These are phyloP conservation scores for Fistulifera solaris DNA, from an alignment of 108 stramenopile species.

Conservation along the genomic window DNA sequence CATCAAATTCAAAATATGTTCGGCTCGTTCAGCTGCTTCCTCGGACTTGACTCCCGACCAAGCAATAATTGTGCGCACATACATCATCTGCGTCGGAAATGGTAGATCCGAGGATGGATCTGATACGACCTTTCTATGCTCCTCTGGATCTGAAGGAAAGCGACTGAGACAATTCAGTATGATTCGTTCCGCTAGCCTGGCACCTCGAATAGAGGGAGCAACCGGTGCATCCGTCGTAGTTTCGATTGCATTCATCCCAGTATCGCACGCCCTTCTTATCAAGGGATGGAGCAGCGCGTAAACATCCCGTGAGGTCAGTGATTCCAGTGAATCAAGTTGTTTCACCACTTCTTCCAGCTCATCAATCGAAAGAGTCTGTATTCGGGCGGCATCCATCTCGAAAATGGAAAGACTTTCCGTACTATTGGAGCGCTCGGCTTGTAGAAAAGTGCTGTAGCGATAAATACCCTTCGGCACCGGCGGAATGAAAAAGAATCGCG, in stretches of 20 bases:
- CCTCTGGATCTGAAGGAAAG: neutral
- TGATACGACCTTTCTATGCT: neutral
- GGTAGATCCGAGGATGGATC: neutral
- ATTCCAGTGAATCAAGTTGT: neutral
- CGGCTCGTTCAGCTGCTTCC: constrained; percentile 1
- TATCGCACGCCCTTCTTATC: neutral
- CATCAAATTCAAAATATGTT: constrained; percentile 1
- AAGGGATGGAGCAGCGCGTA: neutral
- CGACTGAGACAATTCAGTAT: constrained; percentile 5
- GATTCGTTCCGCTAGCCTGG: constrained; percentile 1
- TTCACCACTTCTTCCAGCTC: neutral
- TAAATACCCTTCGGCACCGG: too few relatives aligned
- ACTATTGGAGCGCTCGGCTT: too few relatives aligned
- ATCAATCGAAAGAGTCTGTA: too few relatives aligned
- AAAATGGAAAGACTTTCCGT: too few relatives aligned
- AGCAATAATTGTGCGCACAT: constrained; percentile 1
- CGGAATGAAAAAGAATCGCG: too few relatives aligned
- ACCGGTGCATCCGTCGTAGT: neutral
- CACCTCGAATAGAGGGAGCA: neutral
- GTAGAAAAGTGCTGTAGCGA: too few relatives aligned
- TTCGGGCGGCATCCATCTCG: too few relatives aligned
- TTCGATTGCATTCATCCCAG: neutral
- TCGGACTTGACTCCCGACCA: neutral
- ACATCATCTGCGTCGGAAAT: neutral
- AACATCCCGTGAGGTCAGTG: neutral